Base-by-base conservation (phyloP, 768 basidiomycete species). In the Boletus insuetus region DNA sequence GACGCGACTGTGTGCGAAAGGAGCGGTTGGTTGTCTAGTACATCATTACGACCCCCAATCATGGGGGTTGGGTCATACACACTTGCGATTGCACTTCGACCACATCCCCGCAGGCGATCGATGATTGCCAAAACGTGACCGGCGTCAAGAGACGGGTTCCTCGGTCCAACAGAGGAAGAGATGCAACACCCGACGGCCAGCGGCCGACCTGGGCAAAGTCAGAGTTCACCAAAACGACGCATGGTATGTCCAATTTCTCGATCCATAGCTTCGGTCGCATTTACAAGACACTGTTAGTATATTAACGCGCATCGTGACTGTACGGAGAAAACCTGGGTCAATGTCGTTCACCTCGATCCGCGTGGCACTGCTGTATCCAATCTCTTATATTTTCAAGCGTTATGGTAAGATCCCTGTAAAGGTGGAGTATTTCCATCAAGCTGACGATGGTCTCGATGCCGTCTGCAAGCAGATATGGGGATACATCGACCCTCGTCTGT, bases 291-390 rank as follows among this genome's bases (percentile, higher is more conserved):
- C 26, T 24, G 4, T 47, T 16, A 97, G 95, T 65, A 79, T 89
- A 3, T 74, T 94, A 47, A n/a, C n/a, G 93, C 98, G 91, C 98
- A 97, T 67, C 80, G 80, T 45, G 93, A 94, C 65, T 85, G 94
- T 38, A 77, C 83, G 26, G 85, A 86, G 49, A 80, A 77, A 44
- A 73, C 78, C 12, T 83, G 87, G 3, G 94, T 98, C 19, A 95
- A 98, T 59, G 91, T 91, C 29, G 86, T 99, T 17, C 97, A 99
- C 69, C 81, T 99, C 26, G 97, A 99, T 69, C 97, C 97, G 0
- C 98, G 98, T 64, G 97, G 97, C 1, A 96, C 94, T 10, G 97
- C 97, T 0, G 89, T 93, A 29, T 40, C 22, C 50, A 41, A 34
- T 34, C 17, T 35, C 42, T n/a, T 20, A 29, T 62, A 96, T 94